These are phyloP conservation scores for Colletotrichum sp. DNA, from an alignment of 2,329 filamentous ascomycete genomes.

Conservation along the genomic window DNA sequence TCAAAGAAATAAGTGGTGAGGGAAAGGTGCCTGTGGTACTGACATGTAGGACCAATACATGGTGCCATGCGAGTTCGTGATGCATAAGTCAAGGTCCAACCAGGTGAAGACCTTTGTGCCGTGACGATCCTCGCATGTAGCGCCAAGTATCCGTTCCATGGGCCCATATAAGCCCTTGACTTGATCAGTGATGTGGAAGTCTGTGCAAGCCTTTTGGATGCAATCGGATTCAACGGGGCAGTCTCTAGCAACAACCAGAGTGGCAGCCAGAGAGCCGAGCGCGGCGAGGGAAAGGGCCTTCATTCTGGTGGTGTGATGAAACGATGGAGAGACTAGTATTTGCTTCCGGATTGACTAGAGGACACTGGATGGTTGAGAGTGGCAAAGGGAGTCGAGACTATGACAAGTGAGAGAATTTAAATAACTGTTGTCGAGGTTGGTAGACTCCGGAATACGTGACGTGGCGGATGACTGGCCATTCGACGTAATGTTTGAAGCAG, in stretches of 20 bases:
- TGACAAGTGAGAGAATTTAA: background rate
- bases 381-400: background rate
- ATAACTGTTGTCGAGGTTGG: too few species aligned
- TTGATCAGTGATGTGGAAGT: background rate
- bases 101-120: background rate
- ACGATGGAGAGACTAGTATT: background rate
- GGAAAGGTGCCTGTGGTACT: background rate
- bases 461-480: background rate
- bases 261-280: background rate
- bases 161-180: background rate
- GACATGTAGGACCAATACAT: background rate
- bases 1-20: background rate
- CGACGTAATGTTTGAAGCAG: background rate
- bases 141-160: background rate
- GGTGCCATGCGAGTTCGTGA: background rate
- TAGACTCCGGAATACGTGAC: too few species aligned
- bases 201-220: background rate
- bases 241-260: background rate
- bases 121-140: background rate
- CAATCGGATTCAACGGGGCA: background rate
- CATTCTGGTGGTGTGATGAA: background rate
- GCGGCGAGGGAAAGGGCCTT: background rate
- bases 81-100: background rate
- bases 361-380: background rate
- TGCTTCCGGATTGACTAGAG: rapidly evolving